Evolutionary conservation across 768 basidiomycete species (phyloP), one percentile per base, ranked within the genome.

Genomic region (Boletus rubescentipes): DNA sequence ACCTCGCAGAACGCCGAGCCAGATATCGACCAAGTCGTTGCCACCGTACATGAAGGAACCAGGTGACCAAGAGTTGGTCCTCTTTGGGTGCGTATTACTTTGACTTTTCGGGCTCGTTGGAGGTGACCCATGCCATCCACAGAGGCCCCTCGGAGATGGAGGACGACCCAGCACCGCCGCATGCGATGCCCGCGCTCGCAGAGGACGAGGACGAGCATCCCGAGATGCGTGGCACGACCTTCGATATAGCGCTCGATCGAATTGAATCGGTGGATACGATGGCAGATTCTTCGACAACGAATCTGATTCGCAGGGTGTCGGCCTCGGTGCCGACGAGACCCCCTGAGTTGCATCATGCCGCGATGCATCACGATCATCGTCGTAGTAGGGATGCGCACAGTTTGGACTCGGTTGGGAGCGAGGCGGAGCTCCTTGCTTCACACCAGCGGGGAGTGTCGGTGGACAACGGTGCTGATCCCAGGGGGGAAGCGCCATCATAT

Each of bases 1-100:
- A 46, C 73, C 73, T 8, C 70, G 77, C 32, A 78, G 87, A 35
- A 91, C 88, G 5, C 86, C 91, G 4, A 91, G 88, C 41, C 89
- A 91, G 67, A 84, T 91, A 47, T 90, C 88, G 6, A 89, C 88
- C 9, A 82, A 79, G 29, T 90, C 86, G 6, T 67, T 93, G 30
- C 91, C 91, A 6, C 81, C 78, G 29, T 93, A 93, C 61, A 88
- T 82, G 74, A 91, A 91, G 70, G 90, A 93, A 55, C 89, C 91
- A 0, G 90, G 89, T 15, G 91, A 91, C 44, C 77, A 85, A 36
- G 91, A 93, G 66, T 76, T 93, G 29, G 91, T 93, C 6, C 82
- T 93, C 47, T 75, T 70, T 40, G 67, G 78, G 79, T 81, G 54
- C 58, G 75, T 18, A 40, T 26, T 18, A 2, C n/a, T 16, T 49